Base-by-base conservation (phyloP, 148 eudicot genomes). In the Vaccinium macrocarpon region DNA sequence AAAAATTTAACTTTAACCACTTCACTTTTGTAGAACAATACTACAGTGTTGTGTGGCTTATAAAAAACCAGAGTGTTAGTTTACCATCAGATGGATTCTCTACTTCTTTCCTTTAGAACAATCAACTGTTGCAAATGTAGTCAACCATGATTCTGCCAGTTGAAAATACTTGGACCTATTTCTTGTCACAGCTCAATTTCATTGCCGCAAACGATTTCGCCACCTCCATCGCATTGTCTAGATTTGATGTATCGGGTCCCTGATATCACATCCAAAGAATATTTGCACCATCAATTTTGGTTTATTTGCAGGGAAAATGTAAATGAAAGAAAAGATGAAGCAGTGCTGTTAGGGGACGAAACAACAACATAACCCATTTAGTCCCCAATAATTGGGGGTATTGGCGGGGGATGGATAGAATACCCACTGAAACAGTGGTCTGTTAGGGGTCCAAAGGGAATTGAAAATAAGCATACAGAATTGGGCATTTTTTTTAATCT, bases 191-290 rank as follows among this genome's bases (percentile, higher is more conserved):
- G 49, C 70, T 87, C 85, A 96, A 84, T 88, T 94, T 94, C 92
- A 93, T 79, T 38, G 95, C 88, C 0, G 99, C 98, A 81, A 93
- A 94, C 48, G 91, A 82, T 23, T 71, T 76, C 5, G 99, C 99
- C 85, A 91, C 83, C 19, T 90, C 91, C 56, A 94, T 87, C 2
- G 97, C 99, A 27, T 90, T 91, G 55, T 89, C 90, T 3, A 96
- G 84, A 21, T 90, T 90, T 2, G 91, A 81, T 64, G 92, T 88
- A 82, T 90, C 95, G 50, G 93, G 84, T 57, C 98, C 99, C 99
- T 96, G 91, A 52, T 79, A 66, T 75, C 38, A 81, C 61, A 75
- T 11, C 10, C 5, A 52, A 50, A 81, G 48, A 42, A 46, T n/a
- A 46, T 21, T 64, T 15, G 62, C 29, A 25, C 8, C 55, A 62